A percentile compares a stretch with the other conserved stretches of the same genome.
Conservation (phyloP, 208 protist species). For the Leishmania lainsoni region DNA sequence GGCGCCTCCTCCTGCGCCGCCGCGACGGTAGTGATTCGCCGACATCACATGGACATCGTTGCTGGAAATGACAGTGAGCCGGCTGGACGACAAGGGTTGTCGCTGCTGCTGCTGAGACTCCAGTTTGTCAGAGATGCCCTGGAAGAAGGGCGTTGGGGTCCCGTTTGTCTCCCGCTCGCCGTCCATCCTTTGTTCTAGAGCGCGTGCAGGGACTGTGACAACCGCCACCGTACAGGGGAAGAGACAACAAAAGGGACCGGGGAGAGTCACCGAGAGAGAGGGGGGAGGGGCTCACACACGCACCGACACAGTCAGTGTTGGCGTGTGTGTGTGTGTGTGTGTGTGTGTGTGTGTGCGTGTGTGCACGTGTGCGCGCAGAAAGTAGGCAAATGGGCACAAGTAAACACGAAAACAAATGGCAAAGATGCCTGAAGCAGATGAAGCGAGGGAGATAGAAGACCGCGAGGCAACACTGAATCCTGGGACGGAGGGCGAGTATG, state of each 20-base stretch:
- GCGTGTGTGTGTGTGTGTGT: not conserved
- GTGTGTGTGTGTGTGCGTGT: not conserved
- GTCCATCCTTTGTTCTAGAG: constrained; percentile 13
- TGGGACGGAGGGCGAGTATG: not conserved
- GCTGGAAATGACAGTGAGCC: not conserved
- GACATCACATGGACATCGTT: constrained; percentile 4
- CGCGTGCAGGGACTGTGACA: not conserved
- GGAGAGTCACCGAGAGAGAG: not conserved
- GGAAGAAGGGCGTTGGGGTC: constrained; percentile 52
- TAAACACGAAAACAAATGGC: too few relatives aligned
- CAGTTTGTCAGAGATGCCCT: constrained; percentile 53
- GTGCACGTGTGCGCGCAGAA: not conserved
- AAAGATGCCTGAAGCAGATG: too few relatives aligned
- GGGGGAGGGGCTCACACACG: not conserved
- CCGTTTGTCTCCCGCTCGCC: constrained; percentile 33
- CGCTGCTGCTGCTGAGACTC: constrained; percentile 32
- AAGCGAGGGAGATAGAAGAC: not conserved
- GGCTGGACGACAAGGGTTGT: not conserved
- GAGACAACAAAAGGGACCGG: too few relatives aligned
- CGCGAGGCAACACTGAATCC: not conserved
- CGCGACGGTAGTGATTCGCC: not conserved
- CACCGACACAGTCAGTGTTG: not conserved
- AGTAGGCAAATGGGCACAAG: not conserved
- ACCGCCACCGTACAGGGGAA: not conserved
- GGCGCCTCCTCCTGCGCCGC: not conserved